A percentile compares a stretch with the other conserved stretches of the same genome.
These are phyloP conservation scores for Entomortierella chlamydospora DNA, from an alignment of 192 early-diverging fungal species.

Conservation along the genomic window DNA sequence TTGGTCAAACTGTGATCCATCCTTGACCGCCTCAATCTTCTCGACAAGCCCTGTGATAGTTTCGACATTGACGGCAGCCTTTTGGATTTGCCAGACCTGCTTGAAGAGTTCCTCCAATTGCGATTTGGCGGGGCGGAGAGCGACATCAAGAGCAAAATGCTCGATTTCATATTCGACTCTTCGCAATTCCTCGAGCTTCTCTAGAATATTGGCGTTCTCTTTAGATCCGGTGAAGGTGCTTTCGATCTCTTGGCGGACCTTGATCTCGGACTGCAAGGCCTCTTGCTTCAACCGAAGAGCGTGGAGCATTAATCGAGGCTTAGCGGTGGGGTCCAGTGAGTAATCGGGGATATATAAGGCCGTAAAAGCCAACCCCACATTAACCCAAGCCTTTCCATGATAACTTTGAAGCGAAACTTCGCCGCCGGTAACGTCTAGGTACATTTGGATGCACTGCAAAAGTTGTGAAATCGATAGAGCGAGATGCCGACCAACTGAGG, in stretches of 20 bases:
- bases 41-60: constrained; percentile 58
- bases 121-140: constrained; percentile 71
- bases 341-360: constrained; percentile 81
- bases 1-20: constrained; percentile 61
- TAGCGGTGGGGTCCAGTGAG: constrained; percentile 87
- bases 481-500: constrained; percentile 37
- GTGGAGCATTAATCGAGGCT: constrained; percentile 71
- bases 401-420: constrained; percentile 25
- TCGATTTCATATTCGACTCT: constrained; percentile 52
- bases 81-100: constrained; percentile 68
- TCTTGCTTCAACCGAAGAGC: constrained; percentile 70
- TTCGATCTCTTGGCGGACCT: constrained; percentile 68
- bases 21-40: constrained; percentile 53
- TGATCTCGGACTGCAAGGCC: constrained; percentile 64
- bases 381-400: constrained; percentile 70
- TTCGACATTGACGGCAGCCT: constrained; percentile 61
- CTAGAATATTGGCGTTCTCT: constrained; percentile 54
- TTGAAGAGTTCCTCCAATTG: constrained; percentile 74
- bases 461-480: constrained; percentile 22
- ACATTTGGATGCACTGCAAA: constrained; percentile 22
- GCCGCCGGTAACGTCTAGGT: constrained; percentile 23
- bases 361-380: constrained; percentile 70
- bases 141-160: constrained; percentile 59
- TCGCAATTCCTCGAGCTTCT: constrained; percentile 38
- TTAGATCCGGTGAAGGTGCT: constrained; percentile 69